phyloP scores from a whole-genome alignment of 202 grass and related monocot genomes.

The Tripidium arundinaceum region DNA sequence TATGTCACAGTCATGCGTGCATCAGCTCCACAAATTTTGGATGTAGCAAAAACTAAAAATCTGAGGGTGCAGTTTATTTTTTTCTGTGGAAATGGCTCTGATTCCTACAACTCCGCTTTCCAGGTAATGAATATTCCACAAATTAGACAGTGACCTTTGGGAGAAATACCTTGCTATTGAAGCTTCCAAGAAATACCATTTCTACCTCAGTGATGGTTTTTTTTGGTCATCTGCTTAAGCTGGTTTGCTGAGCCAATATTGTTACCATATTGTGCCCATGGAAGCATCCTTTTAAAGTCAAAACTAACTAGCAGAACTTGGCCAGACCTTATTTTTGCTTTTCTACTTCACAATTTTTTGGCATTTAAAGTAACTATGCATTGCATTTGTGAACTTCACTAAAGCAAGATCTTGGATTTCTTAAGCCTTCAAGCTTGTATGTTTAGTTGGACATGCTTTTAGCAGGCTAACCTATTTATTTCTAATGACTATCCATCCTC shows the following conservation, averaged over 20 bases:
- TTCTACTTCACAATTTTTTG: not conserved
- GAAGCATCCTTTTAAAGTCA: not conserved
- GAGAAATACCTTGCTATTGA: not conserved
- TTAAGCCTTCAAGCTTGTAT: not conserved
- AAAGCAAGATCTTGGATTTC: not conserved
- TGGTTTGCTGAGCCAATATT: not conserved
- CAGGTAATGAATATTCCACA: slow-evolving; percentile 49
- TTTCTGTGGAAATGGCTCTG: slow-evolving; percentile 74
- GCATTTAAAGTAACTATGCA: not conserved
- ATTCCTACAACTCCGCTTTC: slow-evolving; percentile 62
- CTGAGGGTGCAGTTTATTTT: slow-evolving; percentile 60
- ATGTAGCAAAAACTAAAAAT: slow-evolving; percentile 53
- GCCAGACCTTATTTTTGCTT: not conserved
- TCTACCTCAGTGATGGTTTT: not conserved
- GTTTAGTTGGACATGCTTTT: not conserved
- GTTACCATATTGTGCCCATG: not conserved
- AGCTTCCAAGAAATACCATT: not conserved
- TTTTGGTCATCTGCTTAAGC: not conserved
- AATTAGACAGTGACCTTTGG: slow-evolving; percentile 1
- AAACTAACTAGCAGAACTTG: not conserved
- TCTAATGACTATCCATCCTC: not conserved
- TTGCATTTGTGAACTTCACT: not conserved
- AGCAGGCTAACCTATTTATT: not conserved
- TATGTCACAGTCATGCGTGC: slow-evolving; percentile 58
- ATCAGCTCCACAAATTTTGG: slow-evolving; percentile 57